phyloP scores from a whole-genome alignment of 768 basidiomycete species.

The Trametes gibbosa region DNA sequence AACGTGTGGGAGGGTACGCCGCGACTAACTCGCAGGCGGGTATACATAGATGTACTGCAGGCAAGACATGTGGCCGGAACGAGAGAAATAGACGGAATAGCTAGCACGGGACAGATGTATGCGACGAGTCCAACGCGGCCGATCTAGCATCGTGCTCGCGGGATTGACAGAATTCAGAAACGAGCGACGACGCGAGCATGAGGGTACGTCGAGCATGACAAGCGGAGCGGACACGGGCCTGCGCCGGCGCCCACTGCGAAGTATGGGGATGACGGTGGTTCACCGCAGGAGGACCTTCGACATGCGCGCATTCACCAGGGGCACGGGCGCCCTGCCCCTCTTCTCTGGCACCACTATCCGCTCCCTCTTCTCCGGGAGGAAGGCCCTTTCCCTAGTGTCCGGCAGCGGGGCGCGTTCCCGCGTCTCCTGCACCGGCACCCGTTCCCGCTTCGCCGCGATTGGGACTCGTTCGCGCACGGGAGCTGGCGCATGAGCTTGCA shows the following conservation, averaged over 20 bases:
- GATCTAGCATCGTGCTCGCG: conserved; percentile 10
- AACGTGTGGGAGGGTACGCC: neutral
- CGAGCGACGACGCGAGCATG: neutral
- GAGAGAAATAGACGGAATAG: neutral
- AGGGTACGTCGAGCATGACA: neutral
- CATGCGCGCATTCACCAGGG: conserved; percentile 13
- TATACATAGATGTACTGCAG: neutral
- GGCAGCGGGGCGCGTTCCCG: neutral
- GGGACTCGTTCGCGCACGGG: neutral
- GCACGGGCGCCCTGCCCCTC: neutral
- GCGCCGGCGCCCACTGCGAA: neutral
- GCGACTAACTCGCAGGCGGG: neutral
- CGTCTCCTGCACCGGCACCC: neutral
- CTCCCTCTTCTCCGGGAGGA: neutral
- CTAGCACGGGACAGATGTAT: neutral
- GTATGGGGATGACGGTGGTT: neutral
- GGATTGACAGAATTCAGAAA: neutral
- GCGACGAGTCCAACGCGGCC: conserved; percentile 4
- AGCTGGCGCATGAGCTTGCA: too few relatives aligned
- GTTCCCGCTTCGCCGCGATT: neutral
- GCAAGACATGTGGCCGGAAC: neutral
- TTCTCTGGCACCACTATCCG: neutral
- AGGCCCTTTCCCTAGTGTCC: neutral
- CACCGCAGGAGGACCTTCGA: conserved; percentile 23
- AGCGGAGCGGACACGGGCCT: neutral